Base-by-base conservation (phyloP, 2,329 filamentous ascomycete genomes). In the Beauveria sp. region DNA sequence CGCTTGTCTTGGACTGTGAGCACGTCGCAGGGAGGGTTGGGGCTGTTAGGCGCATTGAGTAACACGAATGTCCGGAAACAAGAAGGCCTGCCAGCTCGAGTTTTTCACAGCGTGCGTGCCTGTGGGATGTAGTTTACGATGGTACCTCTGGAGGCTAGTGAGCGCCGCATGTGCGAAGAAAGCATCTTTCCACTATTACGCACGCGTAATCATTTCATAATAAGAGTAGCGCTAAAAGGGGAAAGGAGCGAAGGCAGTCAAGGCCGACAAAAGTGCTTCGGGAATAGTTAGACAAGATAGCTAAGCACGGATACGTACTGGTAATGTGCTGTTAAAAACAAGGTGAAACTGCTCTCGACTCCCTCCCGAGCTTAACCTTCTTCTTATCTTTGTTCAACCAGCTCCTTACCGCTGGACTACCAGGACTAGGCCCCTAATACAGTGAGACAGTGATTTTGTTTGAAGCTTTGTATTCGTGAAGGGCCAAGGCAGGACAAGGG, bases 401-500 rank as follows among this genome's bases (percentile, higher is more conserved):
- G 16, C 5, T 18, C 16, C 9, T 47, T 57, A 24, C 45, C 28
- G 55, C 45, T 20, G 30, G 45, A 26, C 30, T 34, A 14, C 28
- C 10, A 47, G 12, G 45, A 22, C 50, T 52, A 38, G 50, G 14
- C 22, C n/a, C 45, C 20, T 47, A 20, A 5, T 49, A 20, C 28
- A 5, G 49, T 53, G 49, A 60, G 57, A 60, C 57, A 52, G 26
- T 60, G 26, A 60, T 60, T 60, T 53, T 60, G 47, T 46, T 46
- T 59, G 57, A 16, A 58, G 28, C 43, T 49, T 43, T 57, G 43
- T 51, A 34, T 16, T 18, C 24, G 38, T 16, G 20, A 28, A 38
- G 34, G 34, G 34, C 34, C 34, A 22, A 47, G 28, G n/a, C 28
- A 58, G 47, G 22, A 24, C 18, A 51, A 43, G 47, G 56, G 38